Evolutionary conservation across 2,329 filamentous ascomycete genomes (phyloP).

Genomic region (Byssothecium circinans): DNA sequence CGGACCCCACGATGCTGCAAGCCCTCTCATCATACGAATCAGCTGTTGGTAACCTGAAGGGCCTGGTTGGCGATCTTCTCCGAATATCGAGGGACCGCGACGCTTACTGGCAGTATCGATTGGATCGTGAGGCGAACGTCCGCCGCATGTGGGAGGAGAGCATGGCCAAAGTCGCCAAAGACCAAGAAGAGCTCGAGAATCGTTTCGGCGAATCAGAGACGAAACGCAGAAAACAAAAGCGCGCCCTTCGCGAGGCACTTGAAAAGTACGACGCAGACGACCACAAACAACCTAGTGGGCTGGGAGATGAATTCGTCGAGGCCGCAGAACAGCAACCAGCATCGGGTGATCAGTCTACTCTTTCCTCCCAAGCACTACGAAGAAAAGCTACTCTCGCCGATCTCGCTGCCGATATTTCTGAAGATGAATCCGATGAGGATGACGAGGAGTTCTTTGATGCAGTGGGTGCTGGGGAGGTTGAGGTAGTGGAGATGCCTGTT

Average conservation of each 20-base stretch:
- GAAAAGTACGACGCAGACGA: slow-evolving; percentile 53
- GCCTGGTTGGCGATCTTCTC: slow-evolving; percentile 80
- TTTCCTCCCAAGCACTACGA: slow-evolving; percentile 39
- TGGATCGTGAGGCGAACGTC: slow-evolving; percentile 89
- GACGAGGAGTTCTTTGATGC: slow-evolving; percentile 98
- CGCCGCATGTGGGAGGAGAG: slow-evolving; percentile 98
- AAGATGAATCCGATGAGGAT: slow-evolving; percentile 67
- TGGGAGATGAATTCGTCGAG: slow-evolving; percentile 37
- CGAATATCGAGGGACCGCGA: slow-evolving; percentile 94
- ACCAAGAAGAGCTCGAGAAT: slow-evolving; percentile 88
- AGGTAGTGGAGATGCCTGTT: slow-evolving; percentile 69
- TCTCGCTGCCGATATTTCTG: slow-evolving; percentile 67
- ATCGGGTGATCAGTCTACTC: slow-evolving; percentile 18
- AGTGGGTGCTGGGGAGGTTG: slow-evolving; percentile 87
- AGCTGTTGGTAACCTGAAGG: slow-evolving; percentile 83
- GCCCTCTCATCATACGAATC: slow-evolving; percentile 85
- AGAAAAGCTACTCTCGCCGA: slow-evolving; percentile 70
- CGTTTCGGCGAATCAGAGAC: slow-evolving; percentile 86
- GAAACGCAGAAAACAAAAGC: slow-evolving; percentile 87
- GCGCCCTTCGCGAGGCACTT: slow-evolving; percentile 82
- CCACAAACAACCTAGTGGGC: slow-evolving; percentile 13
- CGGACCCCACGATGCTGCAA: slow-evolving; percentile 73
- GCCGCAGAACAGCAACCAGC: slow-evolving; percentile 36
- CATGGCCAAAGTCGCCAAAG: slow-evolving; percentile 89
- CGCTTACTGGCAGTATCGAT: slow-evolving; percentile 92